Evolutionary conservation across 768 basidiomycete genomes (phyloP), one percentile per base, ranked within the genome.

Genomic region (Phlebiopsis flavidoalba): DNA sequence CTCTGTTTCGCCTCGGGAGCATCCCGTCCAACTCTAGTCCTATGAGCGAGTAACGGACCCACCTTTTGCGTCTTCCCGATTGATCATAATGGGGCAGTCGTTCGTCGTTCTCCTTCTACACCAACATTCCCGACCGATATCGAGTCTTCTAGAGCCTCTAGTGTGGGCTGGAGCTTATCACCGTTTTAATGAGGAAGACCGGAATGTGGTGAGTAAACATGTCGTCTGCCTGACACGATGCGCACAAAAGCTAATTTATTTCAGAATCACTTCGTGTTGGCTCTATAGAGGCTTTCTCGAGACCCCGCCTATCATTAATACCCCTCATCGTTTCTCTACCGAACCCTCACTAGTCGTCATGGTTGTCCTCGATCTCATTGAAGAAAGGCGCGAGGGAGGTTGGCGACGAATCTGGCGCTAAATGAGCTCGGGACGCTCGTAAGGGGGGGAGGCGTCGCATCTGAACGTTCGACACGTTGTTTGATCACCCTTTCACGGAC

Each of bases 231-330:
- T 31, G 26, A 43, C 40, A 43, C 12, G 11, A 43, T 3, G 17
- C 10, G 40, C 40, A 17, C 40, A 12, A 2, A 43, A 14, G 14
- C 19, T 58, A 62, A 48, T 48, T 60, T 58, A 7, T 37, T 5
- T 12, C 65, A 86, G 84, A 78, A 53, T 58, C 72, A 15, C 75
- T 83, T 66, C 80, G 83, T 45, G 68, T 86, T 31, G 81, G 83
- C 22, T 68, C 74, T 35, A 74, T 86, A 6, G 83, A 82, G 61
- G 78, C 83, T 0, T 69, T 78, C 3, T 70, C 75, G 10, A n/a
- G n/a, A 85, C 83, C 0, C 85, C 85, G 0, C 74, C 80, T 10
- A 72, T 77, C n/a, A 73, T 75, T 14, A 64, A 71, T 2, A 67
- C 72, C 3, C 72, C 77, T 31, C 75, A 76, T 51, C 81, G 80